Conservation (phyloP, 495 filamentous ascomycete genomes). For the Neurospora sp. region DNA sequence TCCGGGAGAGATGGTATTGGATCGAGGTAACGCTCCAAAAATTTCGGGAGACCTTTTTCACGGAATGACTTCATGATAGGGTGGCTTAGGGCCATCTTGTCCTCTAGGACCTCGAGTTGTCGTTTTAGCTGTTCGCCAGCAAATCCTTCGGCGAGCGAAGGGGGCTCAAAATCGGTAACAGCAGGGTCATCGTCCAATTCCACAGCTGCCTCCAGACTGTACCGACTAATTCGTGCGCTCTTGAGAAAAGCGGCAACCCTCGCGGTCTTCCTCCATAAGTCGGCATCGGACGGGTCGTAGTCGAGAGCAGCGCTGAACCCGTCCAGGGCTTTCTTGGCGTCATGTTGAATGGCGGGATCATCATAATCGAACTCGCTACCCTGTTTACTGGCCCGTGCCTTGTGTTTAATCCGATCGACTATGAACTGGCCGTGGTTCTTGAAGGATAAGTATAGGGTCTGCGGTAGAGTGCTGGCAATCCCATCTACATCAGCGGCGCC, state of each 20-base stretch:
- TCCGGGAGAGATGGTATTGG: slow-evolving; percentile 68
- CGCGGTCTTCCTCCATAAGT: slow-evolving; percentile 84
- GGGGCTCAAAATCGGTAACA: slow-evolving; percentile 59
- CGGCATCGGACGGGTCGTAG: slow-evolving; percentile 83
- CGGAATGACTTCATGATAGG: slow-evolving; percentile 53
- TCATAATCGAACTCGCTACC: slow-evolving; percentile 24
- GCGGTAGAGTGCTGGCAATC: slow-evolving; percentile 68
- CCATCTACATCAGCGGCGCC: slow-evolving; percentile 48
- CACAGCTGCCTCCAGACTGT: slow-evolving; percentile 83
- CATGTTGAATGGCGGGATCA: slow-evolving; percentile 28
- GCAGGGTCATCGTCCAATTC: slow-evolving; percentile 72
- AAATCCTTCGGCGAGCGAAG: slow-evolving; percentile 76
- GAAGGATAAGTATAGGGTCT: slow-evolving; percentile 83
- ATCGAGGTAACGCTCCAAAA: slow-evolving; percentile 59
- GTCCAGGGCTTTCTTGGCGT: slow-evolving; percentile 41
- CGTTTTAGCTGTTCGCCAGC: slow-evolving; percentile 68
- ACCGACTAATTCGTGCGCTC: slow-evolving; percentile 68
- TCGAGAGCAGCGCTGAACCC: slow-evolving; percentile 70
- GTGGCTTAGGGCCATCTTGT: slow-evolving; percentile 58
- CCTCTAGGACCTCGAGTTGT: slow-evolving; percentile 56
- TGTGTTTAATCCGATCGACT: slow-evolving; percentile 56
- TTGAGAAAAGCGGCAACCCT: slow-evolving; percentile 65
- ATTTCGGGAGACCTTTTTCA: slow-evolving; percentile 51
- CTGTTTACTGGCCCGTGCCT: slow-evolving; percentile 28
- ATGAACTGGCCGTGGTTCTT: slow-evolving; percentile 91